phyloP scores from a whole-genome alignment of 2,329 filamentous ascomycete genomes.

The Aureobasidium melanogenum region DNA sequence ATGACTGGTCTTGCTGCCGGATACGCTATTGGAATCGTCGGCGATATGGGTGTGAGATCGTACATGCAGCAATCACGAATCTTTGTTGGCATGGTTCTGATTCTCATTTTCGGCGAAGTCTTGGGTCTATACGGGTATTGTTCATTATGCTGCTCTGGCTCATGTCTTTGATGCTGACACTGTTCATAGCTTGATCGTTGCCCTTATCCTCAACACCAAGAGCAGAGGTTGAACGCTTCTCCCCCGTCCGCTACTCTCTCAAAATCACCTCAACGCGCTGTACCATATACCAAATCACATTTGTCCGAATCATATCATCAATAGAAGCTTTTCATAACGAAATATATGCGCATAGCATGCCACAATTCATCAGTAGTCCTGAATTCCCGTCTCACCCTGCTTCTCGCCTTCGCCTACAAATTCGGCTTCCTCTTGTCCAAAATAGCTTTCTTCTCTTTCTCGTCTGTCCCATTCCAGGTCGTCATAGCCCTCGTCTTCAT shows the following conservation, averaged over 20 bases:
- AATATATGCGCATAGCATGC: neutral
- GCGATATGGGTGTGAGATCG: constrained; percentile 82
- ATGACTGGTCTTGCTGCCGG: constrained; percentile 88
- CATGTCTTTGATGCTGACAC: neutral
- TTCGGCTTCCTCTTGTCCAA: constrained; percentile 60
- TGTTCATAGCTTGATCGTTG: constrained; percentile 68
- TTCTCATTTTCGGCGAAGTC: constrained; percentile 97
- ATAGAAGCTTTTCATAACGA: constrained; percentile 9
- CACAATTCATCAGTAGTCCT: constrained; percentile 31
- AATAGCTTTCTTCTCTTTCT: constrained; percentile 67
- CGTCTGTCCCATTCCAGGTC: constrained; percentile 49
- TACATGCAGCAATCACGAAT: constrained; percentile 96
- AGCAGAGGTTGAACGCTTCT: constrained; percentile 45
- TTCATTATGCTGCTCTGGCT: neutral
- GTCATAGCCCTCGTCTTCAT: constrained; percentile 65
- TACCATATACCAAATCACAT: neutral
- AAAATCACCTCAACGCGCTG: neutral
- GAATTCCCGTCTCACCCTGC: constrained; percentile 39
- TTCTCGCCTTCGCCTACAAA: constrained; percentile 26
- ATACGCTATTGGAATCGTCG: constrained; percentile 92
- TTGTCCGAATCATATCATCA: constrained; percentile 1
- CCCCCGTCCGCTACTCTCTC: neutral
- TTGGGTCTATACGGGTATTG: constrained; percentile 88
- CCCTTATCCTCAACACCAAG: constrained; percentile 86
- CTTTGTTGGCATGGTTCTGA: constrained; percentile 97